These are phyloP conservation scores for Trichoderma guizhouense DNA, from an alignment of 2,329 filamentous ascomycete species.

Conservation along the genomic window DNA sequence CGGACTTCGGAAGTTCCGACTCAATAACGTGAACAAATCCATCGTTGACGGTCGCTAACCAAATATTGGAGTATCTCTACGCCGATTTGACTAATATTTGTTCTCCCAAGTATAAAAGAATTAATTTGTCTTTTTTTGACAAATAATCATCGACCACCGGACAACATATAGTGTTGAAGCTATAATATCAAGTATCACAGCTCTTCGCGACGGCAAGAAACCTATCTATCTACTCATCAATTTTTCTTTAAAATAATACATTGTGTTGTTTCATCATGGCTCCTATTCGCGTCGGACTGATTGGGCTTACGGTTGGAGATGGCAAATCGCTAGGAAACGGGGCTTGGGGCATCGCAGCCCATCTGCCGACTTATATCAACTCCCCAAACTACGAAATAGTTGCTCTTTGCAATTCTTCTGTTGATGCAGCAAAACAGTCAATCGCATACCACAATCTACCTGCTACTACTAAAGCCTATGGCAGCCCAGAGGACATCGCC, in stretches of 20 bases:
- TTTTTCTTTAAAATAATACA: background rate
- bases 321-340: background rate
- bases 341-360: conserved; percentile 50
- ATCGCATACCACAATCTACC: conserved; percentile 41
- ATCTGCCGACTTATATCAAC: conserved; percentile 44
- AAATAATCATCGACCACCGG: background rate
- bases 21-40: background rate
- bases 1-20: background rate
- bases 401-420: conserved; percentile 47
- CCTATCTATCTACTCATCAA: background rate
- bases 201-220: background rate
- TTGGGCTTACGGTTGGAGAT: conserved; percentile 19
- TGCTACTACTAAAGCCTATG: conserved; percentile 41
- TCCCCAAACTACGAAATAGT: conserved; percentile 41
- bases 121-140: background rate
- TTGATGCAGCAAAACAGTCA: conserved; percentile 40
- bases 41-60: background rate
- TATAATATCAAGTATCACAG: background rate
- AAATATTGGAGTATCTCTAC: background rate
- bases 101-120: background rate
- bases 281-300: conserved; percentile 24
- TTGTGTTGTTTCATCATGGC: conserved; percentile 13
- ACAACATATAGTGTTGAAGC: background rate
- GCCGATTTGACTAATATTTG: background rate
- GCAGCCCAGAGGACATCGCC: conserved; percentile 42